Percentiles rank a stretch among this genome's conserved stretches.
phyloP scores from a whole-genome alignment of 495 filamentous ascomycete species.

The Umbilicaria muhlenbergii region DNA sequence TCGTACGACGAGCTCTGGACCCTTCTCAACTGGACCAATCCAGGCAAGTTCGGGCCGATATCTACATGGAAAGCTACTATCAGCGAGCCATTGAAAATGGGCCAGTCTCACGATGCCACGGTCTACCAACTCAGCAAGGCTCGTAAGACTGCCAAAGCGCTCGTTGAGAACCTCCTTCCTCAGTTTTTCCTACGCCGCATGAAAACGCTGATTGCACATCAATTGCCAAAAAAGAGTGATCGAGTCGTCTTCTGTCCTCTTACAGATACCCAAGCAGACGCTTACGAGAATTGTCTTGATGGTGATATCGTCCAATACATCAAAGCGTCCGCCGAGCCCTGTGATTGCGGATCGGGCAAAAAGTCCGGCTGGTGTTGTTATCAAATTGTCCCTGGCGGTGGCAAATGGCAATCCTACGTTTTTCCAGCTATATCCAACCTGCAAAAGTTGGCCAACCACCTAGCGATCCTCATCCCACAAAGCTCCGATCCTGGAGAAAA shows the following conservation, averaged over 20 bases:
- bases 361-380: constrained; percentile 78
- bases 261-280: constrained; percentile 65
- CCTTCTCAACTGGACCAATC: constrained; percentile 91
- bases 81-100: constrained; percentile 62
- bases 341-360: constrained; percentile 52
- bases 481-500: constrained; percentile 54
- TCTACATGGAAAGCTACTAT: constrained; percentile 66
- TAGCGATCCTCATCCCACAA: constrained; percentile 74
- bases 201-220: constrained; percentile 84
- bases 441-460: constrained; percentile 82
- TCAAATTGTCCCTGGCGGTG: constrained; percentile 36
- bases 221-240: constrained; percentile 92
- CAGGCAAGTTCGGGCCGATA: constrained; percentile 67
- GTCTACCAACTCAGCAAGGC: constrained; percentile 64
- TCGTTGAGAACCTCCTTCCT: constrained; percentile 79
- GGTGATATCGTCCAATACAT: constrained; percentile 60
- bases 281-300: constrained; percentile 68
- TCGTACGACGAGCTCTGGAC: constrained; percentile 98
- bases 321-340: constrained; percentile 45
- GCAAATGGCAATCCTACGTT: constrained; percentile 59
- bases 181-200: constrained; percentile 85
- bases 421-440: constrained; percentile 75
- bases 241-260: constrained; percentile 90
- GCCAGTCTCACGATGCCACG: constrained; percentile 91
- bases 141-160: constrained; percentile 66